Base-by-base conservation (phyloP, 1,284 basidiomycete genomes). In the Malassezia japonica region DNA sequence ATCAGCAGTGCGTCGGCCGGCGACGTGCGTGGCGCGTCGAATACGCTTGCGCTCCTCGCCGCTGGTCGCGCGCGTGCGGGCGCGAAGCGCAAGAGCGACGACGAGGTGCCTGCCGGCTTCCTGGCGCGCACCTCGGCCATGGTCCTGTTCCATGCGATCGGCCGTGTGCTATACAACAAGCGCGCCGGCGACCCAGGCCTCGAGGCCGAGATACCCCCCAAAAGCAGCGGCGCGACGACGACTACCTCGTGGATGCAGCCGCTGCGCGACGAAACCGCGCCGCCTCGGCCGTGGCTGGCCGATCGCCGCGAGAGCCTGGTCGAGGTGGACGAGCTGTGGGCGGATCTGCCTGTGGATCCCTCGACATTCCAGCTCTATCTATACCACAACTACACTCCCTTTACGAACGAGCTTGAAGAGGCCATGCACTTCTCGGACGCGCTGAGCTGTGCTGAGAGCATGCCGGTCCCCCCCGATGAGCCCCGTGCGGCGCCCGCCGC, bases 101-200 rank as follows among this genome's bases (percentile, higher is more conserved):
- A 21, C 7, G 18, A 8, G 7, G 21, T 18, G 6, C 42, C 39
- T 16, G 32, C 31, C 41, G 38, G 10, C 9, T 10, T 16, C 12
- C 25, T 31, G 27, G 34, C 25, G 16, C 78, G 88, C 42, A 92
- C 96, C 64, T 84, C 88, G 61, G 85, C 83, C 48, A 76, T 99
- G 8, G 83, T 81, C 2, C 76, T 99, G 33, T 98, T 96, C 66
- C 94, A 96, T 75, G 77, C 95, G 6, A 76, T 99, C 31, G 94
- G 92, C 6, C 92, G 87, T 74, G 80, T 96, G 2, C 74, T 98
- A 43, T 98, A 92, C 73, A 96, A 94, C 74, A 99, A 96, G 74
- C 81, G 92, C 87, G 51, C 52, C 81, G 75, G n/a, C 4, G 8
- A 38, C 25, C 45, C 50, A 4, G 31, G 24, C 2, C 12, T 13